These are phyloP conservation scores for Panicum miliaceum DNA, from an alignment of 176 grass and related monocot species.

Conservation along the genomic window DNA sequence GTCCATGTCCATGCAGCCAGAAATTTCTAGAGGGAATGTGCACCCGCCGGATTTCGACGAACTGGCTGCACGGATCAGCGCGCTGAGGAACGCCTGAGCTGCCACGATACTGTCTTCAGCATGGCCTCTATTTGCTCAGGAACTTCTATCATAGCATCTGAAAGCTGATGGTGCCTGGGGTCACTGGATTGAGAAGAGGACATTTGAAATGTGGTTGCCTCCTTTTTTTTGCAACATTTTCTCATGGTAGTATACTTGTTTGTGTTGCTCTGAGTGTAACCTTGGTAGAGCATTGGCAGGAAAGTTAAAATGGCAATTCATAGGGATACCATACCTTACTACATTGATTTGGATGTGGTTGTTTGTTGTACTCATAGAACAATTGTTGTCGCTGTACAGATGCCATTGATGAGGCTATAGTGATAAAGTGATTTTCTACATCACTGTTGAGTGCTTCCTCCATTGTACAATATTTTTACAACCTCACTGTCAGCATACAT, in stretches of 20 bases:
- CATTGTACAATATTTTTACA: not conserved
- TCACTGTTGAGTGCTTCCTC: not conserved
- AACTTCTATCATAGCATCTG: not conserved
- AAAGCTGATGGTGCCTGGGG: not conserved
- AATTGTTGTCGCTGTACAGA: conserved; percentile 38
- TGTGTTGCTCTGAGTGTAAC: conserved; percentile 8
- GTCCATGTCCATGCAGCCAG: conserved; percentile 53
- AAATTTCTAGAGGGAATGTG: conserved; percentile 48
- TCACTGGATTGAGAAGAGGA: not conserved
- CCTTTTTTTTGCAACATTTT: not conserved
- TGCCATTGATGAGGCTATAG: conserved; percentile 33
- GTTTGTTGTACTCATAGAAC: conserved; percentile 41
- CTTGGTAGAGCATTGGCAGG: conserved; percentile 19
- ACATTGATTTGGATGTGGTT: conserved; percentile 23
- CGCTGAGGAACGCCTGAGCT: conserved; percentile 49
- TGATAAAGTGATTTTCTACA: conserved; percentile 14
- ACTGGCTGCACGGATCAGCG: conserved; percentile 56
- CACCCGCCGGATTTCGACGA: conserved; percentile 70
- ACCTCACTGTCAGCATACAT: not conserved
- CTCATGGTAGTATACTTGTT: conserved; percentile 40
- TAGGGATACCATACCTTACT: conserved; percentile 38
- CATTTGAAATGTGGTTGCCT: not conserved
- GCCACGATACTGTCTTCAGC: not conserved
- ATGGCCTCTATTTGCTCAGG: conserved; percentile 16
- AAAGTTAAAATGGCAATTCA: conserved; percentile 7